Conservation (phyloP, 352 stramenopile genomes). For the Blastocystis sp. region DNA sequence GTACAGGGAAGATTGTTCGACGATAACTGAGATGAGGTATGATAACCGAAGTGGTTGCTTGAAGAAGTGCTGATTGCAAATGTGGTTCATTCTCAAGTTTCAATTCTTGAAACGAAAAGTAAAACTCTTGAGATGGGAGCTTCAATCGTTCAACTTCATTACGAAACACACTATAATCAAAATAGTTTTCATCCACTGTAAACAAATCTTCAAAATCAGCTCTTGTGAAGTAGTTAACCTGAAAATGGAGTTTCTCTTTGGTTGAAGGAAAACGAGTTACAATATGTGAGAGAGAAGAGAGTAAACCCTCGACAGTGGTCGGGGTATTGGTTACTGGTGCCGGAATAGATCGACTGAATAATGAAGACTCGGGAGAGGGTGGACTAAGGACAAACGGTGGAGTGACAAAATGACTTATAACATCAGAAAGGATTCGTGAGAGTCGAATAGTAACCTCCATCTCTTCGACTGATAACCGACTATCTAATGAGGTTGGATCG, state of each 20-base stretch:
- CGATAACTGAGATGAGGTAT: constrained; percentile 26
- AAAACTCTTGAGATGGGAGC: constrained; percentile 41
- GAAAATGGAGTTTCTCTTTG: constrained; percentile 43
- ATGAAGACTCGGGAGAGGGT: neutral
- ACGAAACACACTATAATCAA: constrained; percentile 53
- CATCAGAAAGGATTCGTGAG: neutral
- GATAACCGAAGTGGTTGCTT: neutral
- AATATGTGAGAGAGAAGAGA: neutral
- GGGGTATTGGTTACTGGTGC: neutral
- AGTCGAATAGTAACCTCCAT: constrained; percentile 52
- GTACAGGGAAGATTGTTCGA: constrained; percentile 6
- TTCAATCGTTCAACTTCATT: constrained; percentile 25
- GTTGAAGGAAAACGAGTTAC: neutral
- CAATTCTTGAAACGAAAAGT: constrained; percentile 46
- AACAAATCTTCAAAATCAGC: constrained; percentile 22
- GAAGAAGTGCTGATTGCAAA: constrained; percentile 20
- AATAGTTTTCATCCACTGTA: constrained; percentile 11
- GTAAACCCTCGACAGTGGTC: neutral
- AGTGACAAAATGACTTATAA: constrained; percentile 21
- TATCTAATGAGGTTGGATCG: no score
- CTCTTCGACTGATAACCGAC: neutral
- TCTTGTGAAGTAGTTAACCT: constrained; percentile 21
- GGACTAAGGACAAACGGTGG: neutral
- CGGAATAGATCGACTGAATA: neutral
- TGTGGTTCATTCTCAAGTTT: constrained; percentile 16